Evolutionary conservation across 345 rosid genomes (phyloP).

Genomic region (Turnera subulata): DNA sequence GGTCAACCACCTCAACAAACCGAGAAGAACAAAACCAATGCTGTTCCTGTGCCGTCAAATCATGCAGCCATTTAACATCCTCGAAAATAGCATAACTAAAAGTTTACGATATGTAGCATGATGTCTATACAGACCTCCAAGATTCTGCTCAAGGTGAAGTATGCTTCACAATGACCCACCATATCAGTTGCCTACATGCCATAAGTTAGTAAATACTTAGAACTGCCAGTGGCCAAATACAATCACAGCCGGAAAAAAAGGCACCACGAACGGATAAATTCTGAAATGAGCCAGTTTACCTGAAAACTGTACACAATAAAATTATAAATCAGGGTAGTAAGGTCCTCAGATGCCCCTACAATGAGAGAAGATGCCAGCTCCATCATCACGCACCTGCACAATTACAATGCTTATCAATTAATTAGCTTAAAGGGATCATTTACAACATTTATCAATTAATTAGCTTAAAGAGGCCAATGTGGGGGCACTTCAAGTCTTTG

Average conservation of each 20-base stretch:
- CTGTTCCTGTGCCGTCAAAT: conserved; percentile 60
- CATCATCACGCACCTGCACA: conserved; percentile 31
- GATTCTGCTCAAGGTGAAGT: conserved; percentile 58
- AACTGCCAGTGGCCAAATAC: neutral
- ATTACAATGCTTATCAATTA: neutral
- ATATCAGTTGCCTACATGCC: conserved; percentile 47
- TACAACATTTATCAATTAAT: neutral
- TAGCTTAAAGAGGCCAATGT: neutral
- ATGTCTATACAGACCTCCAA: conserved; percentile 48
- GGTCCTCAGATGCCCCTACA: conserved; percentile 67
- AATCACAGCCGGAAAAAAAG: neutral
- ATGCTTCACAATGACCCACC: conserved; percentile 59
- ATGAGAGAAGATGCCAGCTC: conserved; percentile 73
- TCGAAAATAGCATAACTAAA: neutral
- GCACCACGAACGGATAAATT: neutral
- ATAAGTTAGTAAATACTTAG: conserved; percentile 13
- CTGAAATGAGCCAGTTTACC: no score
- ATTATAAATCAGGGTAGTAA: conserved; percentile 57
- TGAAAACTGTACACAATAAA: conserved; percentile 52
- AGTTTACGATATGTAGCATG: conserved; percentile 12
- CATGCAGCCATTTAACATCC: conserved; percentile 11
- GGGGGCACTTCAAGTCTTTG: neutral
- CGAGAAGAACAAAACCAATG: conserved; percentile 64
- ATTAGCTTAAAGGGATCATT: neutral
- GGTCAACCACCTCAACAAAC: conserved; percentile 60